phyloP scores from a whole-genome alignment of 768 basidiomycete genomes.

The Amanita exitialis region DNA sequence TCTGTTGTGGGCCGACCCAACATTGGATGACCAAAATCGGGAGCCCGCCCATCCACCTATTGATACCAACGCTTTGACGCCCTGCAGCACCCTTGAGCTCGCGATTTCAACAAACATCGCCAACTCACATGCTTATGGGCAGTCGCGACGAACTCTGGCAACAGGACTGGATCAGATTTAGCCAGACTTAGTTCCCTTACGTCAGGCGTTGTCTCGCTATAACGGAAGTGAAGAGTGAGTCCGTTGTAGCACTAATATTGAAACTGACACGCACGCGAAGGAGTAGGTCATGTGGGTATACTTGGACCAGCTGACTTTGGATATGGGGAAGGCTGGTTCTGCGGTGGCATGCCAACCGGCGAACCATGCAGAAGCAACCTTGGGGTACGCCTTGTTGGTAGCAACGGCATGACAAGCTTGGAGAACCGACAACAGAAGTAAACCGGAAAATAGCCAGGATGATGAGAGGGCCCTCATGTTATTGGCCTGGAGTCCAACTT shows the following conservation, averaged over 20 bases:
- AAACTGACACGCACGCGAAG: slow-evolving; percentile 46
- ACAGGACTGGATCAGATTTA: slow-evolving; percentile 35
- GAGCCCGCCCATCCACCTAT: slow-evolving; percentile 70
- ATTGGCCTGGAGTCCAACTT: too few relatives aligned
- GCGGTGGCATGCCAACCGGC: slow-evolving; percentile 52
- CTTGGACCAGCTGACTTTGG: slow-evolving; percentile 50
- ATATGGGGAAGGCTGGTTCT: slow-evolving; percentile 30
- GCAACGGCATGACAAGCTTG: neutral
- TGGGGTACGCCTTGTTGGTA: neutral
- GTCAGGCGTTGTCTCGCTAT: slow-evolving; percentile 28
- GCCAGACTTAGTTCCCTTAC: slow-evolving; percentile 23
- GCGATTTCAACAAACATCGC: neutral
- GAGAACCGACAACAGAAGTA: neutral
- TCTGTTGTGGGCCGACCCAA: slow-evolving; percentile 48
- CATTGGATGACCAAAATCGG: slow-evolving; percentile 48
- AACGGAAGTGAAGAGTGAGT: neutral
- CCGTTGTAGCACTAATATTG: neutral
- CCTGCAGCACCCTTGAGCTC: slow-evolving; percentile 22
- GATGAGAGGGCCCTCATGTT: neutral
- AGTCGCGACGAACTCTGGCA: slow-evolving; percentile 47
- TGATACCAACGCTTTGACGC: slow-evolving; percentile 46
- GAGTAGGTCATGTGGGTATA: slow-evolving; percentile 65
- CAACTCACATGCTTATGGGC: slow-evolving; percentile 31
- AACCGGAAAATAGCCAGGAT: neutral
- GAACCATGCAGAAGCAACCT: slow-evolving; percentile 51